Evolutionary conservation across 1,284 basidiomycete species (phyloP).

Genomic region (Ustilago esculenta): DNA sequence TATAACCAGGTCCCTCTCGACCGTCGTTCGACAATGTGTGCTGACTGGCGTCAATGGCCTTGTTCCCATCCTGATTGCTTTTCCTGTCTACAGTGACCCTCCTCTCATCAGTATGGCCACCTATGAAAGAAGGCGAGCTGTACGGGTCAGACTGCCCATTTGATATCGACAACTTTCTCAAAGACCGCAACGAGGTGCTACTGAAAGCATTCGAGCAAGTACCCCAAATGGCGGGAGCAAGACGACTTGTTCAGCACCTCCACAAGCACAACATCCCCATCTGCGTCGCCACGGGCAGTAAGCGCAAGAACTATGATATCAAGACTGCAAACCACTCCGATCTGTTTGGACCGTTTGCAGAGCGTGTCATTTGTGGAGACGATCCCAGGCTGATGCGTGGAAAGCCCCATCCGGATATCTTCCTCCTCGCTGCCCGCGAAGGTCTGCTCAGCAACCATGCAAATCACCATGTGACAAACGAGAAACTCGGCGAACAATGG

Average conservation of each 20-base stretch:
- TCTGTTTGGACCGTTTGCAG: conserved; percentile 59
- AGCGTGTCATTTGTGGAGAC: conserved; percentile 63
- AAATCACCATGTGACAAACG: conserved; percentile 10
- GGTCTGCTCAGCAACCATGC: conserved; percentile 50
- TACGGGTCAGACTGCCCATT: conserved; percentile 61
- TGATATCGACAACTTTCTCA: conserved; percentile 61
- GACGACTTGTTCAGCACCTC: conserved; percentile 62
- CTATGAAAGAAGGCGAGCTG: conserved; percentile 33
- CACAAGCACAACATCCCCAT: conserved; percentile 63
- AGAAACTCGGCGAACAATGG: conserved; percentile 33
- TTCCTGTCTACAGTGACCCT: conserved; percentile 40
- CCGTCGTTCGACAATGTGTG: too few relatives aligned
- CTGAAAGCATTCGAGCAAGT: conserved; percentile 62
- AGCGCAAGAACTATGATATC: conserved; percentile 62
- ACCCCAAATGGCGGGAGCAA: conserved; percentile 64
- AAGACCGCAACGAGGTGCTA: conserved; percentile 56
- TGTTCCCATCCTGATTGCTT: too few relatives aligned
- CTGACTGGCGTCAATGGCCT: too few relatives aligned
- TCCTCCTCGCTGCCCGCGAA: conserved; percentile 62
- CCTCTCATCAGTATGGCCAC: conserved; percentile 61
- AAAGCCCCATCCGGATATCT: conserved; percentile 66
- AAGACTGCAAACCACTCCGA: conserved; percentile 54
- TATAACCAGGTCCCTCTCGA: too few relatives aligned
- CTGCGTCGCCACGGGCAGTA: conserved; percentile 65
- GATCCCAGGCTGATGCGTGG: conserved; percentile 58